Base-by-base conservation (phyloP, 371 early-diverging fungal species). In the Catenaria anguillulae region DNA sequence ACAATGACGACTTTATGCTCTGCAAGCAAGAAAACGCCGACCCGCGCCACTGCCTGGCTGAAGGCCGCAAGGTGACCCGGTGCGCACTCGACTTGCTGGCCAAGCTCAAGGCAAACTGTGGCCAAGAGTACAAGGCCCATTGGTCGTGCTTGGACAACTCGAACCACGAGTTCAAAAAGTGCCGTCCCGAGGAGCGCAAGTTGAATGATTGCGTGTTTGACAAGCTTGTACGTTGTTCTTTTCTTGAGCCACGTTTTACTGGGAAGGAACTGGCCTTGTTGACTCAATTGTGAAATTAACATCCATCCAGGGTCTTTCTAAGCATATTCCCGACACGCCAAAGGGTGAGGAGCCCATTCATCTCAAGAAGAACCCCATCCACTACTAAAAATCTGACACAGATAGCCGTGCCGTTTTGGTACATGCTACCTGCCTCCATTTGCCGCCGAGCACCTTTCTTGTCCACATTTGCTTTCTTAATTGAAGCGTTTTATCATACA, bases 1-100 rank as follows among this genome's bases (percentile, higher is more conserved):
- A 89, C 78, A 87, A 84, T 66, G 92, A 93, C 66, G 97, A 97
- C 71, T 97, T 87, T 69, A 90, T 97, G 89, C 81, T 90, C 59
- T 95, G 97, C 82, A 97, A 93, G 78, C 75, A 79, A 66, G 92
- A 93, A 68, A 86, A 80, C 74, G 78, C 80, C 65, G 86, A 93
- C 68, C 97, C 97, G 24, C 77, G 80, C 63, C 87, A 88, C 66
- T 97, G 95, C 69, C 74, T 93, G 63, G 80, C 82, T 74, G 95
- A 94, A 67, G 97, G 97, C 23, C 83, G 94, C 67, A 88, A 88
- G 66, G 95, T 94, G 65, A 97, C 95, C 37, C 87, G 95, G 26
- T 97, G 97, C 70, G 89, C 89, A 34, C 78, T 89, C 67, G 88
- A 92, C 64, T 70, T 90, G 90, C 37, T 63, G 21, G 37, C 26